Conservation (phyloP, 139 green algal genomes). For the Desmodesmus armatus region DNA sequence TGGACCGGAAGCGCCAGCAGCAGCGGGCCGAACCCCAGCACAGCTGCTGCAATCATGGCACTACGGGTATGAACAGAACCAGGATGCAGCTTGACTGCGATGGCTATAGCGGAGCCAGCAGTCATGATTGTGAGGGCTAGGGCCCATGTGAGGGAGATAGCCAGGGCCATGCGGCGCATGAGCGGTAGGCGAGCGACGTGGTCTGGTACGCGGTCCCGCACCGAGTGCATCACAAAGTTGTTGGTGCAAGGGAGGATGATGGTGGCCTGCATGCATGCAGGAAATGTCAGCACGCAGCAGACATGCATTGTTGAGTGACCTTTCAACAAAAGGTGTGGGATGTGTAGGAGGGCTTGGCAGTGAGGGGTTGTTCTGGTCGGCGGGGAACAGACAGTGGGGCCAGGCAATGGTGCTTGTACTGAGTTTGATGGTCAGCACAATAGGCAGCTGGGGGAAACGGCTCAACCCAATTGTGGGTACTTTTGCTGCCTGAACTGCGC, state of each 20-base stretch:
- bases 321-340: neutral
- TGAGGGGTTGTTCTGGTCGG: no score
- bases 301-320: neutral
- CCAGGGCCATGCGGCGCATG: slow-evolving; percentile 17
- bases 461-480: no score
- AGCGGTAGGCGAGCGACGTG: neutral
- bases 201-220: slow-evolving; percentile 18
- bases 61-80: neutral
- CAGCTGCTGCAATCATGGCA: slow-evolving; percentile 21
- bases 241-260: slow-evolving; percentile 18
- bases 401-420: no score
- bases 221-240: slow-evolving; percentile 28
- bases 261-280: neutral
- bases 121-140: slow-evolving; percentile 15
- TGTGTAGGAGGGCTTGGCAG: no score
- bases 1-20: neutral
- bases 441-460: no score
- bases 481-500: no score
- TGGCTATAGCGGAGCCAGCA: neutral
- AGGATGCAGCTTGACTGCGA: neutral
- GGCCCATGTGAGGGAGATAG: slow-evolving; percentile 1
- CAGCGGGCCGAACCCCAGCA: slow-evolving; percentile 32
- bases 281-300: neutral
- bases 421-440: no score
- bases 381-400: no score